Conservation (phyloP, 2,329 filamentous ascomycete genomes). For the Fusarium ambrosium region DNA sequence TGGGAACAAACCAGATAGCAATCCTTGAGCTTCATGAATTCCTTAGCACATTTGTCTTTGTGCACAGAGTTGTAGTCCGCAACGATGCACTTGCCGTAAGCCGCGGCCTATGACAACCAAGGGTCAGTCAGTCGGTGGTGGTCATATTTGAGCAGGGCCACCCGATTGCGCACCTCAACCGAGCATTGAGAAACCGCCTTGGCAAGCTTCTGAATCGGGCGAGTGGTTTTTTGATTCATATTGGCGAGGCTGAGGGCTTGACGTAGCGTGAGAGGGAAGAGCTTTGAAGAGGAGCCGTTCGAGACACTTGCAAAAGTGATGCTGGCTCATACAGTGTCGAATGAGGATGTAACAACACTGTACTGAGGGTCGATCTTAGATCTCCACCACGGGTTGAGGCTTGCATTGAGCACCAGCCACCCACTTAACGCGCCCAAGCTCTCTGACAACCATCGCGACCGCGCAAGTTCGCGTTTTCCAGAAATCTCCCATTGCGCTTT, state of each 20-base stretch:
- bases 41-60: conserved; percentile 89
- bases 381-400: conserved; percentile 17
- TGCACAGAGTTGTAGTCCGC: conserved; percentile 90
- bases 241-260: conserved; percentile 3
- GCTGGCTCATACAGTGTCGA: conserved; percentile 20
- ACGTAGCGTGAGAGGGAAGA: not conserved
- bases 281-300: not conserved
- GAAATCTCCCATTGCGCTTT: conserved; percentile 31
- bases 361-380: not conserved
- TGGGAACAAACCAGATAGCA: conserved; percentile 80
- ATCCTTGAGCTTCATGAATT: conserved; percentile 88
- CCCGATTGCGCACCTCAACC: conserved; percentile 59
- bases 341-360: not conserved
- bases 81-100: conserved; percentile 92
- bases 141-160: not conserved
- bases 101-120: conserved; percentile 72
- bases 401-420: conserved; percentile 41
- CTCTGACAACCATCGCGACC: conserved; percentile 39
- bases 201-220: conserved; percentile 69
- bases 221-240: conserved; percentile 48
- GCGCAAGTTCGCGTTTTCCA: conserved; percentile 40
- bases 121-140: conserved; percentile 8
- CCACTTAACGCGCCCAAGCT: conserved; percentile 46
- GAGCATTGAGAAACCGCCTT: conserved; percentile 68
- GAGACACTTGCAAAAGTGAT: conserved; percentile 10